A percentile compares a stretch with the other conserved stretches of the same genome.
Conservation (phyloP, 305 asterid genomes). For the Rubia tinctorum region DNA sequence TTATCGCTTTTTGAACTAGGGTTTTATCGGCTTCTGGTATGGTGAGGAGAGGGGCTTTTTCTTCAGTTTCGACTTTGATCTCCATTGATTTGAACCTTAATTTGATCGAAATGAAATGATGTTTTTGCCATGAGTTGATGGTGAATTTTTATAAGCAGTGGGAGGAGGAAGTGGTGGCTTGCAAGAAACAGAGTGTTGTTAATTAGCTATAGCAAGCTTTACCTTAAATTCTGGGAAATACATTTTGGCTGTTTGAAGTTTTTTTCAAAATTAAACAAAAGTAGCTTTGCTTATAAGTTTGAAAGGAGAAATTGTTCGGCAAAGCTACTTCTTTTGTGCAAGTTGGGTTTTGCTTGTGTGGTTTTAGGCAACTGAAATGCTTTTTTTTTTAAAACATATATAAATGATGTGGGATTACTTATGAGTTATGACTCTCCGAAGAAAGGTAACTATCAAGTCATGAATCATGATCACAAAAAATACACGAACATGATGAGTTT, state of each 20-base stretch:
- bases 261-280: neutral
- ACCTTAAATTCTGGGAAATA: constrained; percentile 15
- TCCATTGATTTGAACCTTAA: constrained; percentile 37
- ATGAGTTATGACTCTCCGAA: no score
- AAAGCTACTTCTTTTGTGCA: constrained; percentile 1
- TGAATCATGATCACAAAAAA: no score
- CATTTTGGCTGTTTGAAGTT: constrained; percentile 10
- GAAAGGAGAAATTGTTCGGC: neutral
- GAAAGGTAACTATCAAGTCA: no score
- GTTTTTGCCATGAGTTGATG: neutral
- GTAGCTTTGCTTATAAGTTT: constrained; percentile 6
- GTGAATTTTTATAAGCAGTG: constrained; percentile 33
- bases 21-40: constrained; percentile 55
- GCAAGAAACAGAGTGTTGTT: constrained; percentile 39
- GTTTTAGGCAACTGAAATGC: neutral
- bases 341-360: neutral
- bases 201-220: constrained; percentile 20
- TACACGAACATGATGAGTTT: no score
- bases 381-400: neutral
- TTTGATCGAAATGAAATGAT: constrained; percentile 1
- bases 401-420: no score
- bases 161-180: constrained; percentile 35
- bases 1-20: constrained; percentile 74
- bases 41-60: constrained; percentile 43
- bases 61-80: constrained; percentile 42